A percentile compares a stretch with the other conserved stretches of the same genome.
phyloP scores from a whole-genome alignment of 2,329 filamentous ascomycete genomes.

The Sarocladium strictum region DNA sequence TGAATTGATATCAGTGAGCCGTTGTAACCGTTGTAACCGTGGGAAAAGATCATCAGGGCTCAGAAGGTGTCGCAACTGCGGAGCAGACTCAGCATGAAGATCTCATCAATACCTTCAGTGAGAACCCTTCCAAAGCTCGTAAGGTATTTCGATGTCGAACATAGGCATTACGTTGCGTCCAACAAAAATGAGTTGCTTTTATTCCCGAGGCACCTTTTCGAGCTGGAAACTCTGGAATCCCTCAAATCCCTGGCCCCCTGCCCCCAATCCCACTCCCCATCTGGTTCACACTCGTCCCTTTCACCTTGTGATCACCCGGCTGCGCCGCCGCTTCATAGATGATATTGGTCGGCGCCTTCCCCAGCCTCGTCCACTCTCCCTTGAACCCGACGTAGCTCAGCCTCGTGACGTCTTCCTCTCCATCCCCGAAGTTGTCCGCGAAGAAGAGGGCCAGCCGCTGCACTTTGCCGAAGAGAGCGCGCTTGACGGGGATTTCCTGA shows the following conservation, averaged over 20 bases:
- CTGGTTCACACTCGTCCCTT: conserved; percentile 48
- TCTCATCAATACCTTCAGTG: too few species aligned
- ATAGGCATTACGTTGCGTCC: too few species aligned
- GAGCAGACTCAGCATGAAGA: too few species aligned
- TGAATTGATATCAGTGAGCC: too few species aligned
- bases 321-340: conserved; percentile 93
- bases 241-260: conserved; percentile 27
- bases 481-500: conserved; percentile 81
- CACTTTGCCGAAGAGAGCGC: conserved; percentile 85
- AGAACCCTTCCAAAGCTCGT: too few species aligned
- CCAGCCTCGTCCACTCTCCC: conserved; percentile 87
- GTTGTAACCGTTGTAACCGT: too few species aligned
- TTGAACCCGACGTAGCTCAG: conserved; percentile 86
- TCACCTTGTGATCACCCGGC: conserved; percentile 74
- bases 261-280: conserved; percentile 50
- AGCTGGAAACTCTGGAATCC: background rate
- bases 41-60: too few species aligned
- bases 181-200: too few species aligned
- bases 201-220: too few species aligned
- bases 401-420: conserved; percentile 72
- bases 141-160: too few species aligned
- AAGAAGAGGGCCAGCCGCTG: conserved; percentile 80
- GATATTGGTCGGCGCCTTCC: conserved; percentile 66
- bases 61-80: too few species aligned
- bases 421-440: conserved; percentile 80